Base-by-base conservation (phyloP, 192 early-diverging fungal genomes). In the Dissophora ornata region DNA sequence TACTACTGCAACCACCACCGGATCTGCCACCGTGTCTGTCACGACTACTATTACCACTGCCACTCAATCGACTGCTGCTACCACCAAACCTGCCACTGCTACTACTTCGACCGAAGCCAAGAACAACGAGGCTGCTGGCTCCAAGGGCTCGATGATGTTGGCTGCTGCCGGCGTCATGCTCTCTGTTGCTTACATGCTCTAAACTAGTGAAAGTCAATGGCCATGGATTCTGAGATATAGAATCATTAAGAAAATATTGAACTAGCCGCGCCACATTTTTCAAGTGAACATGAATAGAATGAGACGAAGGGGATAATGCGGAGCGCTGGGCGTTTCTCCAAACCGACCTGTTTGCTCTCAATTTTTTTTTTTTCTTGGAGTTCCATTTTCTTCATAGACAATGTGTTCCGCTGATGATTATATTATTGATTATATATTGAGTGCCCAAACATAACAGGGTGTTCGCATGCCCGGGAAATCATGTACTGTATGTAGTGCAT, bases 141-240 rank as follows among this genome's bases (percentile, higher is more conserved):
- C 54, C 13, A 71, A 47, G 28, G 24, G 41, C 46, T 64, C 69
- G 16, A 71, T 71, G 69, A 9, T 71, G 28, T 34, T 71, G 52
- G 69, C 69, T 18, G 55, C 46, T 45, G 69, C 53, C 11, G 59
- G 60, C 57, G 46, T 63, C 22, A 8, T 62, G 1, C 33, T 71
- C 22, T 62, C 69, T 11, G 61, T 36, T 42, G 61, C 47, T 25
- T 71, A 71, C 47, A 64, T 71, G 69, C 61, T 71, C 30, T 71
- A 63, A 55, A 15, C 33, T 50, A 8, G 48, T 24, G 36, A 38
- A 9, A 38, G 12, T 38, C 36, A 5, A 38, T 38, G 12, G 36
- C 36, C 36, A 38, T 38, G 12, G 36, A 5, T 12, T 9, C 36
- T 38, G 12, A 38, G 36, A 38, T 38, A 12, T 5, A 38, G 12